Evolutionary conservation across 257 asterid species (phyloP), one percentile per base, ranked within the genome.

Genomic region (Solanum arcanum): DNA sequence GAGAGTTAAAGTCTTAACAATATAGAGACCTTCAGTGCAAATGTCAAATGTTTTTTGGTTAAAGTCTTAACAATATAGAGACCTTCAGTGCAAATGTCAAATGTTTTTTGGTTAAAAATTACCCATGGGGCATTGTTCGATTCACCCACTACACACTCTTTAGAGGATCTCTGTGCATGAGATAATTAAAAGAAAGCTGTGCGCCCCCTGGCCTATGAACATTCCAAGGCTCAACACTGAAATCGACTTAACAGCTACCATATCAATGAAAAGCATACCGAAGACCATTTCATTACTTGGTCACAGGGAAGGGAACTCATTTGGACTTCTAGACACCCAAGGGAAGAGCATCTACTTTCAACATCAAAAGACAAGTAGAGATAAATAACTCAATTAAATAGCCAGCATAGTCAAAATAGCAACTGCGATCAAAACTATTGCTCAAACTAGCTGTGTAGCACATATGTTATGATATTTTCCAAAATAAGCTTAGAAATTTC

Each of bases 401-500:
- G 85, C 69, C 9, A 46, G 42, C 62, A 23, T 49, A 18, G 85
- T 31, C 47, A 52, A 49, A 31, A 77, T 0, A 49, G 31, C 31
- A 80, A 80, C 42, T 81, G 92, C 95, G 91, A 5, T 81, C 70
- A 81, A 49, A 81, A 49, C 69, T 21, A 52, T 49, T 49, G 46
- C 47, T 81, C 85, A 80, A 80, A 27, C 10, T 49, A 47, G 69
- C 68, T 31, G 27, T 9, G 2, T 46, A 10, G 29, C 41, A 4
- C 66, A 46, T 42, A 98, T 78, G 12, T 49, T 18, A 21, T 5
- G 12, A 18, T 49, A 29, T 31, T 52, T 49, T 31, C 69, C 20
- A 81, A 81, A 49, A 49, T 18, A 49, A 81, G 31, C 69, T 76
- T 77, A 92, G 70, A 52, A 29, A 81, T 29, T 66, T 81, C 70